phyloP scores from a whole-genome alignment of 2,329 filamentous ascomycete genomes.

The Stemphylium vesicarium region DNA sequence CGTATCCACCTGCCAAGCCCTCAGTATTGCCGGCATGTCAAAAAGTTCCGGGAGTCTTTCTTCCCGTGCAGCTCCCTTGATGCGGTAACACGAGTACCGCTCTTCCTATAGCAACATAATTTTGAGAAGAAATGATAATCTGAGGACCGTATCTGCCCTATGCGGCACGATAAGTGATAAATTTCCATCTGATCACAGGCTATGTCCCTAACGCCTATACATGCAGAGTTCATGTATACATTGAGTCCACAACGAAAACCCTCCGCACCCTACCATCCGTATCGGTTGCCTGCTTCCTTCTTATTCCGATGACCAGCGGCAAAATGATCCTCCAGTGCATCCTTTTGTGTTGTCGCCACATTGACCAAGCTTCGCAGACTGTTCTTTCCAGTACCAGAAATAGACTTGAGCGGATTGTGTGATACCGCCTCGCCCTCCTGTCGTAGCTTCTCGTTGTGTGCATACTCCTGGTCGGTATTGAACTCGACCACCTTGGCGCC shows the following conservation, averaged over 20 bases:
- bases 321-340: slow-evolving; percentile 91
- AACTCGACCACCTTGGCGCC: slow-evolving; percentile 78
- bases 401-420: slow-evolving; percentile 81
- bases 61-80: no score
- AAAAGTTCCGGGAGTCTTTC: no score
- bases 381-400: slow-evolving; percentile 83
- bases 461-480: slow-evolving; percentile 87
- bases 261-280: slow-evolving; percentile 75
- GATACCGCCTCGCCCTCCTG: slow-evolving; percentile 71
- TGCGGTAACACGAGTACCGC: no score
- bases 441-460: slow-evolving; percentile 78
- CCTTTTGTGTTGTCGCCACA: slow-evolving; percentile 79
- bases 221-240: not conserved
- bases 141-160: no score
- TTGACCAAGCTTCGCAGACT: slow-evolving; percentile 86
- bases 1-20: no score
- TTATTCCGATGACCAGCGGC: slow-evolving; percentile 79
- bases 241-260: not conserved
- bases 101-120: no score
- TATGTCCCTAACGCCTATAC: not conserved
- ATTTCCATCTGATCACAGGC: no score
- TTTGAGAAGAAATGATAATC: no score
- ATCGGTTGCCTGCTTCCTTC: slow-evolving; percentile 79
- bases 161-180: no score
- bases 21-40: no score